Conservation (phyloP, 139 green algal species). For the Chlorella sp. region DNA sequence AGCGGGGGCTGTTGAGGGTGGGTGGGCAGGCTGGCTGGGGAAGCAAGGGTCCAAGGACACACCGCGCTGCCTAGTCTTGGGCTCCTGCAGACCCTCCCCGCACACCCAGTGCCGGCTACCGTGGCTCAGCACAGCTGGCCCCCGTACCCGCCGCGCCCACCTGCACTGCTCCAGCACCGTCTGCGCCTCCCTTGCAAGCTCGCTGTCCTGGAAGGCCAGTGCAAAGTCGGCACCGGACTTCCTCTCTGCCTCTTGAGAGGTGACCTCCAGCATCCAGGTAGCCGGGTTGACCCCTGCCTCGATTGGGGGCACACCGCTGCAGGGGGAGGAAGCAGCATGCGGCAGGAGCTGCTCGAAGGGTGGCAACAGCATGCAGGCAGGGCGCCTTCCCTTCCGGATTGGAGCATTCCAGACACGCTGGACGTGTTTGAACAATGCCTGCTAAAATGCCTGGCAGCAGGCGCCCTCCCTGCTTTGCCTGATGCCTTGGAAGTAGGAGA, state of each 20-base stretch:
- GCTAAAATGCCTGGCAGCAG: background rate
- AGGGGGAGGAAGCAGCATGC: background rate
- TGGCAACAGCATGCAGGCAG: no score
- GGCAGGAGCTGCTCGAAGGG: background rate
- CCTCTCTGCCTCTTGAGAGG: background rate
- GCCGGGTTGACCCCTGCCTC: conserved; percentile 26
- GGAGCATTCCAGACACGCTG: no score
- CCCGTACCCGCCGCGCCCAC: background rate
- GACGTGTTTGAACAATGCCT: no score
- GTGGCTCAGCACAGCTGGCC: background rate
- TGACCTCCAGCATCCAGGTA: conserved; percentile 54
- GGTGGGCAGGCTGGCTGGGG: no score
- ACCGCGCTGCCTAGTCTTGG: no score
- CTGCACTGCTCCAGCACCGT: background rate
- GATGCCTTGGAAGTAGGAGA: conserved; percentile 54
- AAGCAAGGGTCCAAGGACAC: no score
- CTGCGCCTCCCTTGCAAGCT: background rate
- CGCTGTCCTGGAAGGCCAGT: background rate
- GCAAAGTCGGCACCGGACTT: conserved; percentile 35
- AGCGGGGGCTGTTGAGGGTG: no score
- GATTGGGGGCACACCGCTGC: background rate
- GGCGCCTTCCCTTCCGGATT: background rate
- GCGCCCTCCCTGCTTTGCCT: background rate
- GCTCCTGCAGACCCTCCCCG: background rate
- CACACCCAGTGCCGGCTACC: background rate